Base-by-base conservation (phyloP, 2,329 filamentous ascomycete genomes). In the Zalaria sp. region DNA sequence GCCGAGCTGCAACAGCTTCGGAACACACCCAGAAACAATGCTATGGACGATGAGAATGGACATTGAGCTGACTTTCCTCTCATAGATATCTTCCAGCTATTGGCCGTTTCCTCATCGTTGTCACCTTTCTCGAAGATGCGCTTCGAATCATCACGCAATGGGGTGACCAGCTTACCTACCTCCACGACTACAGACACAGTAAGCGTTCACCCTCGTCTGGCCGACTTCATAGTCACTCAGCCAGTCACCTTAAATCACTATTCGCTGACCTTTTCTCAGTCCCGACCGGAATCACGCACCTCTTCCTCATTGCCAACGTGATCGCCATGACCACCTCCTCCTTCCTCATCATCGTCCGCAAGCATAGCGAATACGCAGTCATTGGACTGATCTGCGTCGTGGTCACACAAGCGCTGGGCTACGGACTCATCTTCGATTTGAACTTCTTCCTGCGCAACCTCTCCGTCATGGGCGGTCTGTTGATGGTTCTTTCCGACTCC, bases 371-470 rank as follows among this genome's bases (percentile, higher is more conserved):
- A 65, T 89, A 87, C 64, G 91, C 89, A 45, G 91, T 96, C 45
- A 77, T 70, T 47, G 91, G 89, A 47, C 82, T 98, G 49, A 83
- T 95, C 61, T 82, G 71, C 41, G 91, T 98, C 41, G 89, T 98
- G 40, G 65, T 98, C 47, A 81, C 87, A 29, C 91, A 98, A 67
- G 91, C 89, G 18, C 76, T 98, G 43, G 91, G 91, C 54, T 98
- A 98, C 62, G 91, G 91, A 45, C 76, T 98, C 48, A 94, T 98
- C 64, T 96, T 98, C 63, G 91, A 98, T 65, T 77, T 96, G 59
- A 98, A 96, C 77, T 98, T 98, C 74, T 98, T 98, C 79, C 82
- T 98, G 50, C 88, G 91, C 67, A 98, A 98, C 62, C 73, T 98
- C 47, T 94, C 87, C 50, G 91, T 98, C 56, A 89, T 96, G 71